phyloP scores from a whole-genome alignment of 371 early-diverging fungal species.

The Ordospora pajunii region DNA sequence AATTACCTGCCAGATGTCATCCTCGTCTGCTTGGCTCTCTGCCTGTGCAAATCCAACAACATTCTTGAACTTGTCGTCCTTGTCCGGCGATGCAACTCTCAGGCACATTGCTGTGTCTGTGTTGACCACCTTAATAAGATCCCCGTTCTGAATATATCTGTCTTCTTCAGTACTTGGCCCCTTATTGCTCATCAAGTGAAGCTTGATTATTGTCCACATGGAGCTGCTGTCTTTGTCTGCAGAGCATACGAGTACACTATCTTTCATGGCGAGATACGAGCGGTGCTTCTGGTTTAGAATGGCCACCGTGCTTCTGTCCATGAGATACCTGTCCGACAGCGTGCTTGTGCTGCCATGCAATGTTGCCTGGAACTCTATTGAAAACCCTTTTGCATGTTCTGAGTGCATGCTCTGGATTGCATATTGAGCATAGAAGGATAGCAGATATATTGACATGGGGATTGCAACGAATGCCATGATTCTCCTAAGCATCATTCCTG shows the following conservation, averaged over 20 bases:
- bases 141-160: constrained; percentile 23
- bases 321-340: constrained; percentile 10
- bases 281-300: constrained; percentile 10
- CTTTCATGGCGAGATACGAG: neutral
- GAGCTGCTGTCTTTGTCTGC: neutral
- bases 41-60: neutral
- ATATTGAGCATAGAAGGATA: neutral
- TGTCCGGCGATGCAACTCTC: neutral
- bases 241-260: neutral
- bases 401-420: neutral
- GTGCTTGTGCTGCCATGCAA: neutral
- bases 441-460: neutral
- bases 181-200: neutral
- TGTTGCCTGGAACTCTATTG: constrained; percentile 18
- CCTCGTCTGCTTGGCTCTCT: neutral
- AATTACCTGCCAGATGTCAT: constrained; percentile 24
- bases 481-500: neutral
- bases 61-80: constrained; percentile 9
- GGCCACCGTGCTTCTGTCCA: constrained; percentile 22
- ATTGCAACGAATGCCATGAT: neutral
- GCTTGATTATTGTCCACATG: constrained; percentile 8
- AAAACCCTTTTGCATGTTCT: neutral
- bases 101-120: neutral
- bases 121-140: constrained; percentile 21
- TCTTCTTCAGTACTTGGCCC: neutral